Base-by-base conservation (phyloP, 345 rosid species). In the Eutrema heterophyllum region DNA sequence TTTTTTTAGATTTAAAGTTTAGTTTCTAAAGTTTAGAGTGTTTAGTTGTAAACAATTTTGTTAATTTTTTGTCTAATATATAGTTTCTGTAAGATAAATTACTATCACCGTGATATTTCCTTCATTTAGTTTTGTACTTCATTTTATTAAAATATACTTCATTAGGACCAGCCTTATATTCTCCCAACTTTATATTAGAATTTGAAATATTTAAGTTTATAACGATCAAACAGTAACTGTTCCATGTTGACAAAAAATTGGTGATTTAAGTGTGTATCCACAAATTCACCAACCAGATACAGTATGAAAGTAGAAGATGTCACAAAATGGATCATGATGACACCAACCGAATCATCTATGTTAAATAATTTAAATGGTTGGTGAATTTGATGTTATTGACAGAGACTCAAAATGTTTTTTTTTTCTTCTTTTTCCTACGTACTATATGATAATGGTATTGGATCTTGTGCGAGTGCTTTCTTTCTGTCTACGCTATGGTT, bases 401-500 rank as follows among this genome's bases (percentile, higher is more conserved):
- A 68, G 11, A 49, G 53, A 66, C 60, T 39, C 39, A 51, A 67
- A 63, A 59, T 67, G 57, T 68, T 67, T 50, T 75, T 40, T 14
- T 26, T 74, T 40, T 40, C 41, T n/a, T n/a, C n/a, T n/a, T n/a
- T n/a, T n/a, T 56, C 10, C 18, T 67, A 30, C 58, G 13, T 36
- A 30, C 29, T 4, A 58, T 71, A 59, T 48, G 44, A 74, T 33
- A 33, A 30, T 54, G 63, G 30, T 63, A 64, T 80, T 75, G 84
- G 85, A 84, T 82, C 84, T 67, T 67, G 88, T 61, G 79, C 55
- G 46, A 74, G 68, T 78, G 66, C 64, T 60, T 57, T 70, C 71
- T 55, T 55, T 66, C 61, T 78, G 67, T 74, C 75, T 70, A 76
- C 58, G 40, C 48, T 58, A 54, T 26, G 29, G 36, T 48, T 63